phyloP scores from a whole-genome alignment of 148 eudicot species.

The Salicornia ramosissima region DNA sequence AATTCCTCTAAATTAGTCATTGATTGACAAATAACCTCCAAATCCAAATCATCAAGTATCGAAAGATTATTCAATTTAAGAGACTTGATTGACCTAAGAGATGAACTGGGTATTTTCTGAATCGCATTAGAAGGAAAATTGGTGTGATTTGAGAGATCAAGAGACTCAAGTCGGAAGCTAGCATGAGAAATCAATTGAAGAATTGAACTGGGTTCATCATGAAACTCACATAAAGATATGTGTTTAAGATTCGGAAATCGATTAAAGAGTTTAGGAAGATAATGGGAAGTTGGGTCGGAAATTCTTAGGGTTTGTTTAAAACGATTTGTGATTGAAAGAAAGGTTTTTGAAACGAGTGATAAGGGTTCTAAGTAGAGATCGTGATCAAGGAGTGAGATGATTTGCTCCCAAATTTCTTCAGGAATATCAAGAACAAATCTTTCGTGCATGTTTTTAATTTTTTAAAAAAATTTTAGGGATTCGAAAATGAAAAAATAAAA shows the following conservation, averaged over 20 bases:
- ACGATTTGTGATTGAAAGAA: slow-evolving; percentile 50
- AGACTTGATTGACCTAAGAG: slow-evolving; percentile 31
- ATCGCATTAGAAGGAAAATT: slow-evolving; percentile 31
- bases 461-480: no score
- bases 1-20: slow-evolving; percentile 48
- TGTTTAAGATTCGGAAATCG: slow-evolving; percentile 46
- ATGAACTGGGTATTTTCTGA: slow-evolving; percentile 25
- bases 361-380: slow-evolving; percentile 42
- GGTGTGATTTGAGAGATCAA: slow-evolving; percentile 35
- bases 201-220: slow-evolving; percentile 21
- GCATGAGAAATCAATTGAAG: slow-evolving; percentile 27
- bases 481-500: no score
- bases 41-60: slow-evolving; percentile 31
- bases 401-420: slow-evolving; percentile 69
- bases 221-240: slow-evolving; percentile 30
- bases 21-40: slow-evolving; percentile 27
- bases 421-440: slow-evolving; percentile 38
- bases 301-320: slow-evolving; percentile 38
- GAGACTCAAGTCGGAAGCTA: slow-evolving; percentile 26
- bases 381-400: slow-evolving; percentile 34
- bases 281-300: slow-evolving; percentile 27
- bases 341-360: slow-evolving; percentile 47
- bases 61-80: slow-evolving; percentile 28
- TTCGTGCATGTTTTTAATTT: slow-evolving; percentile 23
- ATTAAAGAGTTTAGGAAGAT: slow-evolving; percentile 38